Evolutionary conservation across 2,329 filamentous ascomycete species (phyloP), one percentile per base, ranked within the genome.

Genomic region (Aspergillus ustus): DNA sequence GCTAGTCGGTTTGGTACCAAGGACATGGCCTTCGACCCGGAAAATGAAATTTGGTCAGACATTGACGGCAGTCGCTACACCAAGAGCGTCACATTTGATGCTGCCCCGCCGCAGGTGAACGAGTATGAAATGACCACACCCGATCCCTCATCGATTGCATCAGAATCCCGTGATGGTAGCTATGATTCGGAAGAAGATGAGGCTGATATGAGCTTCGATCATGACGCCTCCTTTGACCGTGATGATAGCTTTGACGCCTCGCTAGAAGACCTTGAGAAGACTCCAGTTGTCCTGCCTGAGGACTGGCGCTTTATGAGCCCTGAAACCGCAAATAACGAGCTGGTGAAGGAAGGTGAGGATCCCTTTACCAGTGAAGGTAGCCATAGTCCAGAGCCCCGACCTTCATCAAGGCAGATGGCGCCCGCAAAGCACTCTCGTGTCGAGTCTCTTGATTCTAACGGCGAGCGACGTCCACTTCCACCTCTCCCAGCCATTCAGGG

Each of bases 41-140:
- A 91, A 64, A 87, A 80, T 55, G 85, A 86, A 28, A 85, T 87
- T 22, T 91, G 89, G 85, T 88, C 89, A 19, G 86, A 87, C 63
- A 84, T 86, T 4, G 88, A 91, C 46, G 84, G 19, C 46, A 90
- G 92, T 73, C 90, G 93, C 57, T 91, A 97, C 78, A 89, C 92
- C 52, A 99, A 99, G 83, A 97, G 93, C 71, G 95, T 99, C 61
- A 99, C 94, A 0, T 99, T 99, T 74, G 93, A 98, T 78, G 91
- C 90, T 43, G 93, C 92, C 2, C 94, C 94, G 22, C 95, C 95
- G 25, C 91, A 96, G 74, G 86, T 99, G 71, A 97, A 98, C 74
- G 95, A 99, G 79, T 99, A 98, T 76, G 95, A 98, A 78, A 93
- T 97, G 91, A 91, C 92, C 37, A 99, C 95, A 2, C 95, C 95